Percentiles rank a stretch among this genome's conserved stretches.
Evolutionary conservation across 2,329 filamentous ascomycete genomes (phyloP).

Genomic region (Ophiocordyceps australis): DNA sequence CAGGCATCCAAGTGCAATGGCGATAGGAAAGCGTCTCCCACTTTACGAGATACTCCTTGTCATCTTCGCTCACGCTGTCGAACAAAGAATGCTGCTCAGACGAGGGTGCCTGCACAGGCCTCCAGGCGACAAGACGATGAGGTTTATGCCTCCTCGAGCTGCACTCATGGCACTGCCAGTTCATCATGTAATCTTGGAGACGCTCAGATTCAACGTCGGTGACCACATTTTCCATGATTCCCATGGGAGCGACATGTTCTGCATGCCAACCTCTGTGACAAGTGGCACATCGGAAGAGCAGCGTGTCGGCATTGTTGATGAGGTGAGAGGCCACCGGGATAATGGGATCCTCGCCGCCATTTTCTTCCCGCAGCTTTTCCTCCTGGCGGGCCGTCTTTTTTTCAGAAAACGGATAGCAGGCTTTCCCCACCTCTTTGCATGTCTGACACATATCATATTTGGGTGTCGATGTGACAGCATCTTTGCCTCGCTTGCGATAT

Average conservation of each 20-base stretch:
- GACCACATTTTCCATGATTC: too few species aligned
- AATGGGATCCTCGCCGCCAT: slow-evolving; percentile 62
- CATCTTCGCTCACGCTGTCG: slow-evolving; percentile 36
- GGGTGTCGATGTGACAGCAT: slow-evolving; percentile 30
- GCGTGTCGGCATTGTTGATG: slow-evolving; percentile 56
- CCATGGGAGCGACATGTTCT: slow-evolving; percentile 37
- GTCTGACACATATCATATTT: slow-evolving; percentile 52
- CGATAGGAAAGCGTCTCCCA: slow-evolving; percentile 72
- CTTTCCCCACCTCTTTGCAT: slow-evolving; percentile 45
- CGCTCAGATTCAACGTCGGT: slow-evolving; percentile 25
- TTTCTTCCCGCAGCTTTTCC: slow-evolving; percentile 64
- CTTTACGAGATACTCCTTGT: slow-evolving; percentile 86
- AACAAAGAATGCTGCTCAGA: slow-evolving; percentile 5
- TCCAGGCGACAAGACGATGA: slow-evolving; percentile 73
- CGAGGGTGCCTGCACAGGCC: slow-evolving; percentile 36
- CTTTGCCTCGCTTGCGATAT: slow-evolving; percentile 47
- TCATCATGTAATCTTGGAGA: slow-evolving; percentile 51
- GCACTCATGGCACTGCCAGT: slow-evolving; percentile 74
- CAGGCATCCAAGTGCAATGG: slow-evolving; percentile 72
- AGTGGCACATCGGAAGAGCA: slow-evolving; percentile 65
- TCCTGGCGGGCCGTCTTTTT: slow-evolving; percentile 64
- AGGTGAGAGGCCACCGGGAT: slow-evolving; percentile 40
- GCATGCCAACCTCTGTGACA: slow-evolving; percentile 74
- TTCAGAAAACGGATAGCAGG: slow-evolving; percentile 59
- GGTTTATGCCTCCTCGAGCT: slow-evolving; percentile 46